Evolutionary conservation across 2,329 filamentous ascomycete species (phyloP), one percentile per base, ranked within the genome.

Genomic region (Aspergillus brunneoviolaceus): DNA sequence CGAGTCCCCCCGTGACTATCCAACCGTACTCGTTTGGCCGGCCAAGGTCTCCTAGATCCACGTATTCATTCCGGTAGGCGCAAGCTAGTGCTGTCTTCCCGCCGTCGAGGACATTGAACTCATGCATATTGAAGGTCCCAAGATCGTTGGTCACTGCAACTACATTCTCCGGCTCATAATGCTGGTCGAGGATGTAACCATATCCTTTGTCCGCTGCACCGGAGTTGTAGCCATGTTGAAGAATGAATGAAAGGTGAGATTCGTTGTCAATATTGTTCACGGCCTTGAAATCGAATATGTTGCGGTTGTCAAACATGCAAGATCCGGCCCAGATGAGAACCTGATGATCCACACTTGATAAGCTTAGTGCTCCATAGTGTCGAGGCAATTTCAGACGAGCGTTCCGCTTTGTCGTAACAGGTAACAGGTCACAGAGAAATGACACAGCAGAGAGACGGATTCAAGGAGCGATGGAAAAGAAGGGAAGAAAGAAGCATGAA

Each of bases 291-390:
- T 79, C 77, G 69, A 82, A 81, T 51, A 76, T 73, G 50, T 79
- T 81, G 54, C 76, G 78, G 14, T 82, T 81, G 33, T 81, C 78
- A 60, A 75, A 75, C 55, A 76, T 69, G 59, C 77, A 78, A 29
- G 79, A 80, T 29, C 81, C 80, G 19, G 78, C 78, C 77, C 80
- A 84, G 25, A 83, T 70, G 48, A 84, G 74, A 70, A 52, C 35
- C 63, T 66, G 57, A 49, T 27, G 59, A 57, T 51, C 2, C 47
- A 61, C 2, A 57, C 60, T 49, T 55, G 54, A 50, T 65, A 53
- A 54, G 51, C n/a, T 7, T 54, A 49, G 25, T 33, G 50, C 51
- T 52, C 49, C 39, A 3, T 49, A 27, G 11, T 21, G 29, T 9
- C 19, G n/a, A 49, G 25, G 42, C 4, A 50, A 42, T 29, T 57